These are phyloP conservation scores for Ambrosiella xylebori DNA, from an alignment of 2,329 filamentous ascomycete genomes.

Conservation along the genomic window DNA sequence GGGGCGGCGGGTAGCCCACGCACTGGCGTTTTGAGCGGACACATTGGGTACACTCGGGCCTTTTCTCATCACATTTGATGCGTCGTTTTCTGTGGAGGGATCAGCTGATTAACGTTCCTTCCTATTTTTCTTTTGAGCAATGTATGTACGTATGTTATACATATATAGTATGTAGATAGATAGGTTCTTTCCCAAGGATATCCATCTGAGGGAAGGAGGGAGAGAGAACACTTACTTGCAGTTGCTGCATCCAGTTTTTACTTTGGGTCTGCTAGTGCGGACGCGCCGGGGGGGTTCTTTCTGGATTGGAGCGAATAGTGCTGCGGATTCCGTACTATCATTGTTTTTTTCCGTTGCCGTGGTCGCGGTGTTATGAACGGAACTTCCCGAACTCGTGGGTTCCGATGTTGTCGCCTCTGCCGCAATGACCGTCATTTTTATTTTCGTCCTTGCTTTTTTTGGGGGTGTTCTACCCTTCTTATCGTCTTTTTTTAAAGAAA, in stretches of 20 bases:
- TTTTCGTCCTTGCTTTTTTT: too few relatives aligned
- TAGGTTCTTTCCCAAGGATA: not conserved
- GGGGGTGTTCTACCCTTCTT: too few relatives aligned
- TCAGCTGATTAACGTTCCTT: not conserved
- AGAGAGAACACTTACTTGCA: slow-evolving; percentile 41
- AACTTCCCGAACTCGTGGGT: too few relatives aligned
- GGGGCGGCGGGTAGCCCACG: slow-evolving; percentile 43
- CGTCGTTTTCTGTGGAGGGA: slow-evolving; percentile 30
- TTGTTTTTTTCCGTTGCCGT: too few relatives aligned
- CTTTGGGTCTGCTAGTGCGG: slow-evolving; percentile 40
- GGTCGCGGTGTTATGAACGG: too few relatives aligned
- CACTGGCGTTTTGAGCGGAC: slow-evolving; percentile 40
- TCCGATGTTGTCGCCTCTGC: too few relatives aligned
- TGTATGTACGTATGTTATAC: not conserved
- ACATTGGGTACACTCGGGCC: slow-evolving; percentile 44
- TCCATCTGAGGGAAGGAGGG: not conserved
- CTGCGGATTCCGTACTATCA: too few relatives aligned
- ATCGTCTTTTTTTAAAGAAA: too few relatives aligned
- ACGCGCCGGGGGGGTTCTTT: slow-evolving; percentile 23
- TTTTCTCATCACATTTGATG: slow-evolving; percentile 50
- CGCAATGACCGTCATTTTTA: too few relatives aligned
- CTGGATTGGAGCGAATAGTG: too few relatives aligned
- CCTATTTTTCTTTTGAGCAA: not conserved
- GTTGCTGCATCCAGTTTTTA: slow-evolving; percentile 48
- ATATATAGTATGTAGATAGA: not conserved